Base-by-base conservation (phyloP, 176 grass and related monocot species). In the Echinochloa phyllopogon region DNA sequence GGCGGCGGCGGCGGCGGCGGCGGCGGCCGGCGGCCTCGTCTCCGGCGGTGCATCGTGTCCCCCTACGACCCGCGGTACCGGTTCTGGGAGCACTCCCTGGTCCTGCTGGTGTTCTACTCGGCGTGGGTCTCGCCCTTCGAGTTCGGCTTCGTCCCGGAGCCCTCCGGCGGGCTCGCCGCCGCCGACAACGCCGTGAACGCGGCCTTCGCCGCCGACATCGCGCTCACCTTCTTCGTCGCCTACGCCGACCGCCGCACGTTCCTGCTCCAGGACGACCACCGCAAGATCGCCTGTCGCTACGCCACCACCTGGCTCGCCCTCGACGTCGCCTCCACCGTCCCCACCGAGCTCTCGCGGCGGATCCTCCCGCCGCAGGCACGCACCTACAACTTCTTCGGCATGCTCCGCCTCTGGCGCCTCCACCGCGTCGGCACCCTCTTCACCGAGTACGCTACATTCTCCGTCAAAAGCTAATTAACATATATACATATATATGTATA, bases 101-200 rank as follows among this genome's bases (percentile, higher is more conserved):
- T 89, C 8, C 0, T 4, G 0, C 90, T 97, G 8, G 95, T 97
- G 25, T 49, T 91, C 75, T 94, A 93, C 86, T 88, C 84, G 2
- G 92, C 90, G 58, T 97, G 92, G 92, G 88, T 90, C 8, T 81
- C 90, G 11, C 95, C 92, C 0, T 97, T 97, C 64, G 95, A 97
- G 81, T 78, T 97, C 57, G 88, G 81, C 18, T 97, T 97, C 88
- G 55, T 91, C 29, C 84, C 29, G 55, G 55, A 75, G 13, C 62
- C 94, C 0, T 3, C n/a, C 27, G 69, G 75, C 5, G 50, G 78
- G 62, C 81, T 97, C 52, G 86, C 88, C 25, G 36, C 71, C 65
- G 85, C 77, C 51, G 95, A 95, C 67, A 90, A 91, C 81, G 62
- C 64, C 67, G 81, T 94, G 15, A 80, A 97, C 71, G 81, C 47